Evolutionary conservation across 2,329 filamentous ascomycete species (phyloP), one percentile per base, ranked within the genome.

Genomic region (Beauveria sp.): DNA sequence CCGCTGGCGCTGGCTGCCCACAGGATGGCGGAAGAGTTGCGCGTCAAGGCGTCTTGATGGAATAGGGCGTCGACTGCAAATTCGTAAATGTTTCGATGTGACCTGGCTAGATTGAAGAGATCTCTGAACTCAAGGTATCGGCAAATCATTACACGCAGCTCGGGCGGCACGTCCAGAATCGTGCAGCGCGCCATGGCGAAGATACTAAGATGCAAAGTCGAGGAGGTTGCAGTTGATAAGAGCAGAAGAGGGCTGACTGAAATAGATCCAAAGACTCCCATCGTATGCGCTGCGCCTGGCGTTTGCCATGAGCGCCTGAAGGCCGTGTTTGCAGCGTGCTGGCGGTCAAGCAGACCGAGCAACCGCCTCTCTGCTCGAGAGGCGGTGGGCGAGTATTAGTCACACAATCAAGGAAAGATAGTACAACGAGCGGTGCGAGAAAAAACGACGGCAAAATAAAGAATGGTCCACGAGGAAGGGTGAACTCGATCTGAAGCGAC

Each of bases 1-100:
- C 56, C 46, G 37, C 56, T 59, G 22, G 56, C 56, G 24, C 40
- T 40, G 24, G 56, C 56, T 2, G 56, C 56, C 56, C 56, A 59
- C 4, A 59, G n/a, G 10, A 59, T 59, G 10, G 56, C 56, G 2
- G 24, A 52, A 3, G 56, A 59, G 8, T 44, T 59, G n/a, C 30
- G 28, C 12, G 54, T 56, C 2, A 41, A 3, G 18, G 40, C 53
- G 18, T 56, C 54, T 18, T 2, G 41, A 3, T 20, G 43, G 12
- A 22, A 56, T 8, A 56, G 22, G 1, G 6, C 24, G 6, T 44
- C 40, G 4, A 18, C 14, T 2, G 53, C 53, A 8, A 9, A 9
- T 4, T 16, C 16, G 4, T 12, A 1, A 2, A 55, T 55, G 2
- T 8, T 6, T 10, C 26, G 2, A 18, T 28, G 22, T 16, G 18